phyloP scores from a whole-genome alignment of 352 stramenopile genomes.

The Phytopythium oedochilum region DNA sequence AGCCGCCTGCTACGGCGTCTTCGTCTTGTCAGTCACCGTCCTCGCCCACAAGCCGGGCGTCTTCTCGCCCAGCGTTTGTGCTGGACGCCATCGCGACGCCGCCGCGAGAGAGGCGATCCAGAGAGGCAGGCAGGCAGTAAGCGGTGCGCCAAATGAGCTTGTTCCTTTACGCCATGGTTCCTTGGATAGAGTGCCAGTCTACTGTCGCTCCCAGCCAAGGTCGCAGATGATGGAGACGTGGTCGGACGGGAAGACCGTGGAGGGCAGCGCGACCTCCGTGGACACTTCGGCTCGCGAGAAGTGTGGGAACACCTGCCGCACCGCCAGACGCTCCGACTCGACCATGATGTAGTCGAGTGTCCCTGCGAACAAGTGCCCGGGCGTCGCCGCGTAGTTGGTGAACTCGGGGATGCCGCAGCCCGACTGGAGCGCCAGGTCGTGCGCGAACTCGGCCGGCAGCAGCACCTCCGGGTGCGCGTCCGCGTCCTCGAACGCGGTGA shows the following conservation, averaged over 20 bases:
- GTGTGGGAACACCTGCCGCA: constrained; percentile 49
- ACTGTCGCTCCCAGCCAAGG: constrained; percentile 30
- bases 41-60: not conserved
- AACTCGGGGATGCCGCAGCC: constrained; percentile 62
- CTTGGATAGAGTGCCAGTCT: not conserved
- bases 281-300: constrained; percentile 61
- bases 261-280: constrained; percentile 59
- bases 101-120: constrained; percentile 11
- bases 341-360: constrained; percentile 78
- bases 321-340: constrained; percentile 20
- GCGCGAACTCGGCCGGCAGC: constrained; percentile 24
- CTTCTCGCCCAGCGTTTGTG: constrained; percentile 11
- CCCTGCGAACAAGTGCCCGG: constrained; percentile 33
- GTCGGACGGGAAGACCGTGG: constrained; percentile 68
- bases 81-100: constrained; percentile 30
- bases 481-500: constrained; percentile 1
- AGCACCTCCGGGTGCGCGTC: constrained; percentile 3
- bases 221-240: constrained; percentile 77
- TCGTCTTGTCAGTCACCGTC: not conserved
- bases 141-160: not conserved
- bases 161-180: not conserved
- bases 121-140: not conserved
- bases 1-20: constrained; percentile 12
- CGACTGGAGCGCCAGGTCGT: constrained; percentile 42
- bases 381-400: constrained; percentile 55